Conservation (phyloP, 2,329 filamentous ascomycete species). For the Aureobasidium zeae region DNA sequence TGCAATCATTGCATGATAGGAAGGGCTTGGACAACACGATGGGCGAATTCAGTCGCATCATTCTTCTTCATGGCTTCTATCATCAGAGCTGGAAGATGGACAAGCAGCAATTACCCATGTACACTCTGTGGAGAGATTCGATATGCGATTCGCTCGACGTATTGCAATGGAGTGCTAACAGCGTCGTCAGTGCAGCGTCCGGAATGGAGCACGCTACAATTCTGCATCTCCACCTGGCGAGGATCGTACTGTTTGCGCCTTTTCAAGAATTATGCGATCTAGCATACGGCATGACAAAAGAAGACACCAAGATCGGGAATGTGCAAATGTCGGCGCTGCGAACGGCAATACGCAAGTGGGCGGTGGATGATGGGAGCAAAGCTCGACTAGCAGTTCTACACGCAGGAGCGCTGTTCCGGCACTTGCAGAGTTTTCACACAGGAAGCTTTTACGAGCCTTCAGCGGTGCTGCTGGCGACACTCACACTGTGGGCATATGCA, state of each 20-base stretch:
- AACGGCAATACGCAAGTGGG: constrained; percentile 39
- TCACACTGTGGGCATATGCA: constrained; percentile 56
- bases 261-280: constrained; percentile 39
- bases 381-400: constrained; percentile 49
- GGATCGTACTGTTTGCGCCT: constrained; percentile 45
- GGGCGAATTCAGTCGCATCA: constrained; percentile 41
- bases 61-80: constrained; percentile 44
- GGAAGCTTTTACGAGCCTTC: constrained; percentile 54
- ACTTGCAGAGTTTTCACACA: constrained; percentile 41
- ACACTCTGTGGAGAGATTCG: constrained; percentile 41
- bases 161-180: constrained; percentile 50
- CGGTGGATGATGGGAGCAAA: constrained; percentile 44
- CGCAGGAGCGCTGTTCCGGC: constrained; percentile 44
- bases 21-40: constrained; percentile 37
- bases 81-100: constrained; percentile 42
- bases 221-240: constrained; percentile 46
- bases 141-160: constrained; percentile 44
- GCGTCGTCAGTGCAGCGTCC: constrained; percentile 38
- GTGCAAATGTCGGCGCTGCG: constrained; percentile 17
- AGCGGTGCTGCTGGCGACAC: constrained; percentile 54
- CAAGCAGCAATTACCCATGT: constrained; percentile 33
- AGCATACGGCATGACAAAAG: constrained; percentile 28
- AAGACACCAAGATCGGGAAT: constrained; percentile 4
- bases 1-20: constrained; percentile 41
- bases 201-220: constrained; percentile 48